Conservation (phyloP, 805 yeast genomes). For the Ogataea nitratoaversa region DNA sequence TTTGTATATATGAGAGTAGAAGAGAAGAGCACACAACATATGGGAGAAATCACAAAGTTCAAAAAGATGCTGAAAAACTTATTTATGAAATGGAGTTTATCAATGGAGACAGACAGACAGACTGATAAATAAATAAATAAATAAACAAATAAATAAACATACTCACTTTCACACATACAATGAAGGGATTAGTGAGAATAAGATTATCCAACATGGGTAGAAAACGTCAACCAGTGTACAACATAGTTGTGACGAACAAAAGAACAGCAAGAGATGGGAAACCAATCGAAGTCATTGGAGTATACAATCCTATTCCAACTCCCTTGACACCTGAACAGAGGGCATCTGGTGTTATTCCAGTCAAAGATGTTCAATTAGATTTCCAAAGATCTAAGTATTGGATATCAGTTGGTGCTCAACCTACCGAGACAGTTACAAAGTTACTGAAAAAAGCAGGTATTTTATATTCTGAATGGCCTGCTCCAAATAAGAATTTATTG, state of each 20-base stretch:
- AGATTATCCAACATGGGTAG: slow-evolving; percentile 93
- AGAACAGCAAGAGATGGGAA: slow-evolving; percentile 76
- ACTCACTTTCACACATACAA: slow-evolving; percentile 13
- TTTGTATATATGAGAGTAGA: too few relatives aligned
- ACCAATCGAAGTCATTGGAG: slow-evolving; percentile 94
- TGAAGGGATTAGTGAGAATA: slow-evolving; percentile 77
- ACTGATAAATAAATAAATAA: not conserved
- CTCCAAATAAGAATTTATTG: slow-evolving; percentile 33
- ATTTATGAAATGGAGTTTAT: too few relatives aligned
- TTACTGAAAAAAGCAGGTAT: slow-evolving; percentile 77
- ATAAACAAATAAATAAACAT: not conserved
- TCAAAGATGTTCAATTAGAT: slow-evolving; percentile 79
- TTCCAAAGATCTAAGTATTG: slow-evolving; percentile 90
- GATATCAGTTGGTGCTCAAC: slow-evolving; percentile 97
- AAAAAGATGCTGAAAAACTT: too few relatives aligned
- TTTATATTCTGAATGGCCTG: slow-evolving; percentile 56
- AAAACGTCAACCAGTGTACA: slow-evolving; percentile 79
- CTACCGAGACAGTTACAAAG: slow-evolving; percentile 74
- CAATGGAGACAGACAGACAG: too few relatives aligned
- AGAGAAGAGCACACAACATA: too few relatives aligned
- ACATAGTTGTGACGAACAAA: slow-evolving; percentile 82
- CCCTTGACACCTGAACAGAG: slow-evolving; percentile 62
- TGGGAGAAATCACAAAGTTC: too few relatives aligned
- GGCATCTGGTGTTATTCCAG: slow-evolving; percentile 51
- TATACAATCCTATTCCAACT: slow-evolving; percentile 80